These are phyloP conservation scores for Aureobasidium subglaciale DNA, from an alignment of 2,329 filamentous ascomycete species.

Conservation along the genomic window DNA sequence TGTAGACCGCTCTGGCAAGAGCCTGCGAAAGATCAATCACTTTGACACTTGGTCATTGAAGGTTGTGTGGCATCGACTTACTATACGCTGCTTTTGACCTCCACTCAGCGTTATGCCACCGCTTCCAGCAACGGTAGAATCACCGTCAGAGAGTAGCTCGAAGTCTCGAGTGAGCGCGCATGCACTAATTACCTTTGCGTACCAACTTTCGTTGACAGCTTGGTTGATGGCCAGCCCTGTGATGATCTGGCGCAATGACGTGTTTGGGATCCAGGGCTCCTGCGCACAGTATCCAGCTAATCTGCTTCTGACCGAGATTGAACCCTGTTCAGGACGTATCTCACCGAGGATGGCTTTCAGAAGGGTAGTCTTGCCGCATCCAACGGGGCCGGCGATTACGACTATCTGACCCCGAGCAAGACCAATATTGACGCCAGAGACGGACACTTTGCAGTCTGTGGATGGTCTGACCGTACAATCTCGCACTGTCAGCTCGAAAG, in stretches of 20 bases:
- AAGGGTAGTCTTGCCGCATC: not conserved
- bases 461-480: not conserved
- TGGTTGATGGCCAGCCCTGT: not conserved
- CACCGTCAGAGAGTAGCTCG: conserved; percentile 32
- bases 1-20: conserved; percentile 73
- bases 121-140: conserved; percentile 44
- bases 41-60: not conserved
- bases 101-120: conserved; percentile 46
- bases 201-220: conserved; percentile 23
- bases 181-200: conserved; percentile 31
- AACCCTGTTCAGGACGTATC: not conserved
- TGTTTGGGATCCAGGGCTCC: not conserved
- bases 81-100: conserved; percentile 31
- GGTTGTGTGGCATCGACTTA: conserved; percentile 24
- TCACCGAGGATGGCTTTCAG: not conserved
- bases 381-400: not conserved
- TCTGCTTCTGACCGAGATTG: not conserved
- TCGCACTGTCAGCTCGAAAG: not conserved
- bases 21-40: conserved; percentile 31
- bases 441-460: not conserved
- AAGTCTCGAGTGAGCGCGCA: conserved; percentile 33
- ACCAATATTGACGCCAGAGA: not conserved
- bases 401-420: not conserved
- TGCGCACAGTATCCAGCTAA: not conserved
- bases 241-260: not conserved